Evolutionary conservation across 1,284 basidiomycete species (phyloP).

Genomic region (Ceratobasidium sp.): DNA sequence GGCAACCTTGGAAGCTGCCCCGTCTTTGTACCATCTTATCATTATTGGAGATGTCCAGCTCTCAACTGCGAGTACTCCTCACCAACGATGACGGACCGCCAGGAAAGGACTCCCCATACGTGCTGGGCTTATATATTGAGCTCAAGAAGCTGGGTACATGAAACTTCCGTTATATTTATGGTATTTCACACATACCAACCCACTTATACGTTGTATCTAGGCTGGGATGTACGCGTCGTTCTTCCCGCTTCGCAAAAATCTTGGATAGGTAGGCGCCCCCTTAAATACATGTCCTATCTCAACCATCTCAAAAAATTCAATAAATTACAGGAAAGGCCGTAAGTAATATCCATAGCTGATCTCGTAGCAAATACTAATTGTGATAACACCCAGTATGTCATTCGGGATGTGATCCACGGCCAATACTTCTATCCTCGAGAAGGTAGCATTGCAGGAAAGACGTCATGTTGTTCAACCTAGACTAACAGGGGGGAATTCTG

Average conservation of each 20-base stretch:
- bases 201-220: constrained; percentile 58
- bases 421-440: constrained; percentile 85
- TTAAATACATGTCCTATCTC: background rate
- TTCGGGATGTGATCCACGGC: constrained; percentile 58
- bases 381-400: constrained; percentile 7
- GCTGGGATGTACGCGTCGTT: constrained; percentile 91
- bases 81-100: constrained; percentile 93
- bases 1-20: too few relatives aligned
- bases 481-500: too few relatives aligned
- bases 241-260: constrained; percentile 90
- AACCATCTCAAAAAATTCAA: background rate
- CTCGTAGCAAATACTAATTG: background rate
- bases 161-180: too few relatives aligned
- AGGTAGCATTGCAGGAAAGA: constrained; percentile 6
- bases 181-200: too few relatives aligned
- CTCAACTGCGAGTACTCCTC: constrained; percentile 26
- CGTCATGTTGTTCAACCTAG: background rate
- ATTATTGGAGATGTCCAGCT: too few relatives aligned
- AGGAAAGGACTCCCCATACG: constrained; percentile 81
- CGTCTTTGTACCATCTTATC: too few relatives aligned
- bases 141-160: constrained; percentile 73
- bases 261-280: constrained; percentile 77
- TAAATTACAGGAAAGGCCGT: constrained; percentile 23
- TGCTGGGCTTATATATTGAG: constrained; percentile 81
- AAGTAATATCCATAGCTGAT: background rate